Evolutionary conservation across 1,284 basidiomycete genomes (phyloP).

Genomic region (Amylostereum chailletii): DNA sequence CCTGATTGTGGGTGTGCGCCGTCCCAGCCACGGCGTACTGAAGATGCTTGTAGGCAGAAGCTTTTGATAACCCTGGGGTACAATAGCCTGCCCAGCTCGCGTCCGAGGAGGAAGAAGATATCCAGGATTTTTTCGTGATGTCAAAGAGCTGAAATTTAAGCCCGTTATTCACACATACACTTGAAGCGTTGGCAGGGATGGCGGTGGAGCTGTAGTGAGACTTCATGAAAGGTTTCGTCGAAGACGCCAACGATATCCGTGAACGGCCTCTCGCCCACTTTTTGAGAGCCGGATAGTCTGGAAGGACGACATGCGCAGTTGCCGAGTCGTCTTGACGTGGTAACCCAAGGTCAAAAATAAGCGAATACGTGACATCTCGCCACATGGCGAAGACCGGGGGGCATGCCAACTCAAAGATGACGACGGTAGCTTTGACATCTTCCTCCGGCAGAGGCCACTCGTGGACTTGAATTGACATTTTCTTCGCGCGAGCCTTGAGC

Average conservation of each 20-base stretch:
- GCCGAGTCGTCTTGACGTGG: background rate
- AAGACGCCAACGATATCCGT: conserved; percentile 29
- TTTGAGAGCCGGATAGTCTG: conserved; percentile 3
- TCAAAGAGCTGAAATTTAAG: conserved; percentile 18
- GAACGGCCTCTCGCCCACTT: background rate
- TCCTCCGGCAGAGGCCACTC: conserved; percentile 42
- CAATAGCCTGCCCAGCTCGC: conserved; percentile 18
- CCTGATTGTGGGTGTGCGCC: conserved; percentile 31
- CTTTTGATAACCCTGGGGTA: conserved; percentile 20
- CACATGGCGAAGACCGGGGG: conserved; percentile 33
- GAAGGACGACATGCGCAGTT: background rate
- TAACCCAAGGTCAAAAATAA: conserved; percentile 26
- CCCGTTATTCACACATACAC: conserved; percentile 26
- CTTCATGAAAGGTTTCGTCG: conserved; percentile 27
- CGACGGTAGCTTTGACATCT: conserved; percentile 15
- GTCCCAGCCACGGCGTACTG: conserved; percentile 28
- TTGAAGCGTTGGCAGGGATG: conserved; percentile 18
- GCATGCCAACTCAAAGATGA: conserved; percentile 36
- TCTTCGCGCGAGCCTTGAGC: conserved; percentile 12
- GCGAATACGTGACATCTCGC: conserved; percentile 30
- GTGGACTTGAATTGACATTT: conserved; percentile 27
- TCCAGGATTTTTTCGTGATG: conserved; percentile 6
- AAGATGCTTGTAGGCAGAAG: conserved; percentile 25
- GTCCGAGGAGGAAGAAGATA: conserved; percentile 6
- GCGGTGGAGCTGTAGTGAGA: conserved; percentile 25